Percentiles rank a stretch among this genome's conserved stretches.
phyloP scores from a whole-genome alignment of 352 stramenopile species.

The Globisporangium abappressorium region DNA sequence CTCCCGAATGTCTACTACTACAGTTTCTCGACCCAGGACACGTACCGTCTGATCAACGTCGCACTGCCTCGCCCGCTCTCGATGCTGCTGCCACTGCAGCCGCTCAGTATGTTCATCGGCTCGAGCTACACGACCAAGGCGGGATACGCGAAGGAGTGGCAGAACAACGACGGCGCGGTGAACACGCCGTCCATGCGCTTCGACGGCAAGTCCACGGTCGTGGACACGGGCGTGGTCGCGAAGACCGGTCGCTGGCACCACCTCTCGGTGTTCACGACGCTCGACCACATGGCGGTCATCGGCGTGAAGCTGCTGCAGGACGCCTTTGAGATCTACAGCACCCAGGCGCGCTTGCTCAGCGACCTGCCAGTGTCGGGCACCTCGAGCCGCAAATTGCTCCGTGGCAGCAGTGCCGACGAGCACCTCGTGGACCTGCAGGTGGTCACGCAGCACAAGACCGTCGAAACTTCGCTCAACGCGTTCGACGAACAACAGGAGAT shows the following conservation, averaged over 20 bases:
- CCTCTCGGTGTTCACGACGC: constrained; percentile 11
- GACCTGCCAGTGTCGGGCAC: neutral
- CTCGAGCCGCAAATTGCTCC: constrained; percentile 6
- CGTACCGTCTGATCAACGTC: constrained; percentile 24
- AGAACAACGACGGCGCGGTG: constrained; percentile 18
- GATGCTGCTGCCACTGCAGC: constrained; percentile 2
- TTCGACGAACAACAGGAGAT: constrained; percentile 7
- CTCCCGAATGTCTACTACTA: constrained; percentile 34
- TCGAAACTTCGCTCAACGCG: constrained; percentile 2
- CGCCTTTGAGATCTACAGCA: constrained; percentile 16
- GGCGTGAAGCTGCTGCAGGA: constrained; percentile 16
- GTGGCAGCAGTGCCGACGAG: neutral
- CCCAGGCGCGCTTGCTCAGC: constrained; percentile 9
- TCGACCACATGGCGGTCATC: constrained; percentile 17
- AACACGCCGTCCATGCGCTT: constrained; percentile 22
- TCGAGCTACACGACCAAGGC: constrained; percentile 6
- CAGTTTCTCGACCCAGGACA: constrained; percentile 27
- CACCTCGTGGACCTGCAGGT: neutral
- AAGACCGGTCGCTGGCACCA: constrained; percentile 25
- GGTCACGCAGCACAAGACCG: constrained; percentile 6
- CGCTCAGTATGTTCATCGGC: constrained; percentile 1
- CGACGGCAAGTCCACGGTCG: constrained; percentile 18
- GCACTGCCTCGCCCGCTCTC: constrained; percentile 14
- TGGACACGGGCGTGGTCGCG: constrained; percentile 16
- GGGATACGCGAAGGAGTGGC: constrained; percentile 6